phyloP scores from a whole-genome alignment of 2,329 filamentous ascomycete genomes.

The Aspergillus ochraceus region DNA sequence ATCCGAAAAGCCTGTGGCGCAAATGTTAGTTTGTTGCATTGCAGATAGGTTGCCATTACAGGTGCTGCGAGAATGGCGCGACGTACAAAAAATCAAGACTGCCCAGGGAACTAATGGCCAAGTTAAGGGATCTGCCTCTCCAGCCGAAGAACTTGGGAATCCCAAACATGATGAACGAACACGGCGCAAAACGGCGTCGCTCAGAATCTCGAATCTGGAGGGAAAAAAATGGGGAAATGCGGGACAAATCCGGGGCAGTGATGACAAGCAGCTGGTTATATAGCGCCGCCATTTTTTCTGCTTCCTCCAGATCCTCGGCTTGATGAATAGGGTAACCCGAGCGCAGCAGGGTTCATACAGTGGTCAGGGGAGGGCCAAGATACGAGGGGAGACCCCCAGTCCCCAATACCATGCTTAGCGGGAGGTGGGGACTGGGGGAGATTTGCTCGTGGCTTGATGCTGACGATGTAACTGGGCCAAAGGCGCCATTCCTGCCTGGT shows the following conservation, averaged over 20 bases:
- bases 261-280: conserved; percentile 22
- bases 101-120: conserved; percentile 45
- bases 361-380: conserved; percentile 24
- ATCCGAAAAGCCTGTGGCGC: conserved; percentile 31
- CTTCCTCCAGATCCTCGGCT: conserved; percentile 17
- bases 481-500: not conserved
- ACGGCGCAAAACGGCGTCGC: conserved; percentile 11
- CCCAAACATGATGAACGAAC: conserved; percentile 26
- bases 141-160: conserved; percentile 29
- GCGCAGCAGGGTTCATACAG: conserved; percentile 9
- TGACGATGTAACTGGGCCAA: conserved; percentile 8
- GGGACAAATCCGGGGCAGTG: not conserved
- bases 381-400: conserved; percentile 17
- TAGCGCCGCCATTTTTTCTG: conserved; percentile 11
- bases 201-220: conserved; percentile 1
- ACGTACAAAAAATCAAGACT: conserved; percentile 40
- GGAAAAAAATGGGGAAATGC: not conserved
- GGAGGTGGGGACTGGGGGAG: not conserved
- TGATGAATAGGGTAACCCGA: conserved; percentile 27
- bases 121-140: conserved; percentile 27
- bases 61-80: not conserved
- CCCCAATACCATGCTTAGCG: not conserved
- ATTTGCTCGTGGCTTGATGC: conserved; percentile 8
- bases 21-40: conserved; percentile 3
- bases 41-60: not conserved